Evolutionary conservation across 225 moss, liverwort and hornwort species (phyloP), one percentile per base, ranked within the genome.

Genomic region (Physcomitrium patens): DNA sequence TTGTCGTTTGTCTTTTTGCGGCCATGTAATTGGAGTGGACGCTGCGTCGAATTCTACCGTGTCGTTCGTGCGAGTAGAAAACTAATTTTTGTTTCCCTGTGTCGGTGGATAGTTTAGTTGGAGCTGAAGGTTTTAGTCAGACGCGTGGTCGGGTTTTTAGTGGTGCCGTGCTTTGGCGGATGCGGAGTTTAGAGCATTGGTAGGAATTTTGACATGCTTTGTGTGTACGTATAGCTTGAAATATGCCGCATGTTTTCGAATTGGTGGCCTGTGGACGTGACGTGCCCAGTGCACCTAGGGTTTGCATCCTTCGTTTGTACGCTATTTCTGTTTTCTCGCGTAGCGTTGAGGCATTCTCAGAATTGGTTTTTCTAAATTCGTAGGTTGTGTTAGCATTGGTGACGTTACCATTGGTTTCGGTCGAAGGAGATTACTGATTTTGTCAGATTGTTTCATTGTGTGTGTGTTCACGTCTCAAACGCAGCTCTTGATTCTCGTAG

Each of bases 261-360:
- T 75, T 66, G 27, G 74, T 63, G 72, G 18, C 13, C 31, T 72
- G 27, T 28, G 24, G 23, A 45, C 45, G 50, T 52, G 53, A 20
- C 63, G 73, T 73, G 73, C 45, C 5, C 14, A 55, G 13, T 22
- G 56, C 19, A 10, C n/a, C 43, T 63, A 73, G 53, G 63, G 53
- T 73, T 63, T 17, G 28, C 10, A 12, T 15, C 43, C 60, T 60
- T 48, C 3, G 23, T 55, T 14, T 16, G 24, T 74, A 43, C 19
- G 18, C 22, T 12, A 6, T 6, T 74, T 74, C 0, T 24, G 22
- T 65, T 14, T 46, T 24, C 12, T 63, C 63, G 0, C 8, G 70
- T 44, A 23, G 70, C 10, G 22, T 1, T 9, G 12, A 57, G 23
- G 70, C 28, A 28, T 19, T 72, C 13, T 37, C 1, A 16, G 18